A percentile compares a stretch with the other conserved stretches of the same genome.
Evolutionary conservation across 23 red algal genomes (phyloP).

Genomic region (Gracilaria domingensis): DNA sequence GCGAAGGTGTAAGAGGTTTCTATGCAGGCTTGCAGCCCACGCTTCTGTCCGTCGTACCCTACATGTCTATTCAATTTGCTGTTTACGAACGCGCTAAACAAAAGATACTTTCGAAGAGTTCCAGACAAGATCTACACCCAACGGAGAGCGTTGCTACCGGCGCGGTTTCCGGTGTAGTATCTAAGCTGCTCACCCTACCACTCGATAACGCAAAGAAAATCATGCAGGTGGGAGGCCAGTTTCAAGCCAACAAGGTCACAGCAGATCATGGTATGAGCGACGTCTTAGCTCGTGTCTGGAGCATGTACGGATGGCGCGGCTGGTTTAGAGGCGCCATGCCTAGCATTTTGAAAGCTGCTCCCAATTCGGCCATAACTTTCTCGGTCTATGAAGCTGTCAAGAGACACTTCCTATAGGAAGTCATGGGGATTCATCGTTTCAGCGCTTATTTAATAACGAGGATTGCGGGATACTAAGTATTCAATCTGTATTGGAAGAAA

Average conservation of each 20-base stretch:
- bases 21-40: slow-evolving; percentile 91
- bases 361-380: slow-evolving; percentile 85
- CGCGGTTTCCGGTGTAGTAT: slow-evolving; percentile 59
- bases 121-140: slow-evolving; percentile 30
- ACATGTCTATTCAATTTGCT: slow-evolving; percentile 83
- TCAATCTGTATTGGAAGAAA: slow-evolving; percentile 81
- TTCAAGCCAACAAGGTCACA: neutral
- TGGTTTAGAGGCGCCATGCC: slow-evolving; percentile 75
- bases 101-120: slow-evolving; percentile 5
- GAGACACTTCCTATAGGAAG: neutral
- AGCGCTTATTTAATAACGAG: neutral
- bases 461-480: neutral
- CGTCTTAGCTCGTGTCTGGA: slow-evolving; percentile 52
- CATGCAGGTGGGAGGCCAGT: slow-evolving; percentile 83
- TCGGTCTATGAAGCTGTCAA: slow-evolving; percentile 71
- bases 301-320: slow-evolving; percentile 56
- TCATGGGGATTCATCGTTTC: neutral
- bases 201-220: slow-evolving; percentile 90
- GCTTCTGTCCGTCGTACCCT: slow-evolving; percentile 89
- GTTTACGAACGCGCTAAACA: slow-evolving; percentile 79
- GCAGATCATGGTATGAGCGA: slow-evolving; percentile 50
- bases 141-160: slow-evolving; percentile 70
- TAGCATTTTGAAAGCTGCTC: slow-evolving; percentile 78
- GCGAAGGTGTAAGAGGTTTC: slow-evolving; percentile 88
- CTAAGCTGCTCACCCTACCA: slow-evolving; percentile 80